Conservation (phyloP, 371 early-diverging fungal genomes). For the Syncephalastrum racemosum region DNA sequence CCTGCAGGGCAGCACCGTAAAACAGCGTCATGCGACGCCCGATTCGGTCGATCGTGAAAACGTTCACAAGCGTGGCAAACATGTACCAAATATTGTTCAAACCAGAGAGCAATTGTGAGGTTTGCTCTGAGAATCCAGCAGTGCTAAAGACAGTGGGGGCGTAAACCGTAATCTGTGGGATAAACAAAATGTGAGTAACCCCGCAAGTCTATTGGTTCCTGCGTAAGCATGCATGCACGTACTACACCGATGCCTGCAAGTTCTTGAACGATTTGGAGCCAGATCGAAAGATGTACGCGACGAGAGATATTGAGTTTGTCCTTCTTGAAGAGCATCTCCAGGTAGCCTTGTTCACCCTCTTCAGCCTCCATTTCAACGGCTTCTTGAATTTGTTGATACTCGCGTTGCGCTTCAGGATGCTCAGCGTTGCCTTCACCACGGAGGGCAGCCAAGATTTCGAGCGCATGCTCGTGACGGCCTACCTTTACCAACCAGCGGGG, state of each 20-base stretch:
- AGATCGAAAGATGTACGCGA: conserved; percentile 42
- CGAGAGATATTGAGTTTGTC: conserved; percentile 40
- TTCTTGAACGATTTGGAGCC: conserved; percentile 45
- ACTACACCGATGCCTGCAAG: conserved; percentile 36
- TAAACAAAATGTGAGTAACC: conserved; percentile 1
- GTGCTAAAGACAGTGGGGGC: conserved; percentile 34
- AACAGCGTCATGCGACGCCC: conserved; percentile 36
- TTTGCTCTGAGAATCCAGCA: conserved; percentile 31
- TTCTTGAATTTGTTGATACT: conserved; percentile 33
- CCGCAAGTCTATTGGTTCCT: neutral
- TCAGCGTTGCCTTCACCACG: conserved; percentile 37
- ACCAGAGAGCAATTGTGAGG: conserved; percentile 40
- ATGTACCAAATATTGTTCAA: conserved; percentile 39
- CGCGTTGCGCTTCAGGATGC: conserved; percentile 34
- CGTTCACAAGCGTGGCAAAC: conserved; percentile 32
- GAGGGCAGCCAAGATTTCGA: conserved; percentile 37
- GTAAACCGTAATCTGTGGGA: conserved; percentile 32
- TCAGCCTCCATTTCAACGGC: conserved; percentile 28
- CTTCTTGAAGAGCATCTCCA: conserved; percentile 32
- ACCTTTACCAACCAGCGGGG: conserved; percentile 36
- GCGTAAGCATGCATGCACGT: neutral
- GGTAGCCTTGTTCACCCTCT: conserved; percentile 34
- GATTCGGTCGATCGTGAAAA: conserved; percentile 36
- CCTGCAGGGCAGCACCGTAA: conserved; percentile 38
- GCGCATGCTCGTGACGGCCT: conserved; percentile 38